phyloP scores from a whole-genome alignment of 2,329 filamentous ascomycete species.

The Xylaria sp. region DNA sequence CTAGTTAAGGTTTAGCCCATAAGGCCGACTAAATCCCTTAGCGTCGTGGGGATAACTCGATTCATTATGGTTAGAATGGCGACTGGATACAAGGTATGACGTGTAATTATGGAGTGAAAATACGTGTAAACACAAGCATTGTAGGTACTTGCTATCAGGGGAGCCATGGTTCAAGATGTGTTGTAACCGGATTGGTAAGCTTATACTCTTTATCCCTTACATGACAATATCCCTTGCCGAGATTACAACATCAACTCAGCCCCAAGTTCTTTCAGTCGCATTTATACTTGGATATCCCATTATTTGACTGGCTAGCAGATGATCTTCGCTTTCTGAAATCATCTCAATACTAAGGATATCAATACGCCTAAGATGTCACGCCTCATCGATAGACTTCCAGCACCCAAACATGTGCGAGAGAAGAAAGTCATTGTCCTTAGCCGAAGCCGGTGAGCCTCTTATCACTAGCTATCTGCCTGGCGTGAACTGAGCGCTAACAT shows the following conservation, averaged over 20 bases:
- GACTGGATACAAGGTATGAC: background rate
- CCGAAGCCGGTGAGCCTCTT: constrained; percentile 37
- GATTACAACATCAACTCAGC: constrained; percentile 17
- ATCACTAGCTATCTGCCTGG: background rate
- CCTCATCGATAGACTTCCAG: constrained; percentile 39
- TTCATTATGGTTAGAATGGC: background rate
- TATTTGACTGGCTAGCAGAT: background rate
- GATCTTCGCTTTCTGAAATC: background rate
- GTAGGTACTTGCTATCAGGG: background rate
- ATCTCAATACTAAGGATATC: background rate
- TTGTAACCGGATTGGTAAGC: background rate
- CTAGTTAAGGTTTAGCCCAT: background rate
- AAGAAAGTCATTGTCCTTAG: constrained; percentile 42
- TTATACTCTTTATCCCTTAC: constrained; percentile 8
- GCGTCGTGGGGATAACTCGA: background rate
- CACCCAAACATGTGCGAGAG: constrained; percentile 32
- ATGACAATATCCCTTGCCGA: background rate
- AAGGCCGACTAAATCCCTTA: background rate
- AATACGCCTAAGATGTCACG: constrained; percentile 35
- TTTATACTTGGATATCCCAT: background rate
- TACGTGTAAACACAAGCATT: background rate
- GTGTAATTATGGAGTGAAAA: background rate
- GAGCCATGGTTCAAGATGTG: background rate
- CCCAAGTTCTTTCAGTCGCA: background rate
- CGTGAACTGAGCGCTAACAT: background rate